phyloP scores from a whole-genome alignment of 805 yeast genomes.

The Pichia manshurica region DNA sequence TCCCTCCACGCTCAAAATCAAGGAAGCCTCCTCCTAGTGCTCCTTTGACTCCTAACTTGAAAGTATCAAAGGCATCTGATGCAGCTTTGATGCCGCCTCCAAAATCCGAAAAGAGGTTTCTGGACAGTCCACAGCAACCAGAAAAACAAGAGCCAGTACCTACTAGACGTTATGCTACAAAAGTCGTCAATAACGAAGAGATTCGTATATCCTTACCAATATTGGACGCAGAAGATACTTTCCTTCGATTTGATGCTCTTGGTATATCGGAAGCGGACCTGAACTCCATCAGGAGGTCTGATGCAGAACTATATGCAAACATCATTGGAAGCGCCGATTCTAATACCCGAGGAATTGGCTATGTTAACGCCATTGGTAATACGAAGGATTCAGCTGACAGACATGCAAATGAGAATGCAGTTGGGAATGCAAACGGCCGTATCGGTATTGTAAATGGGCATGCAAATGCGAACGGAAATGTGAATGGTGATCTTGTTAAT shows the following conservation, averaged over 20 bases:
- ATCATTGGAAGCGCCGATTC: too few species aligned
- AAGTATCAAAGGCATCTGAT: neutral
- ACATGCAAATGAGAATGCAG: too few species aligned
- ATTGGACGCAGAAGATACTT: constrained; percentile 4
- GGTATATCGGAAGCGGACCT: constrained; percentile 1
- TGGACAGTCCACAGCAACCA: neutral
- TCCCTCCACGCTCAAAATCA: constrained; percentile 7
- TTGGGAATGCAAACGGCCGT: too few species aligned
- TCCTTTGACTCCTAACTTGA: neutral
- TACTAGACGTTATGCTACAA: neutral
- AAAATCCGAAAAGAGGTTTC: constrained; percentile 3
- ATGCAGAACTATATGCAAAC: too few species aligned
- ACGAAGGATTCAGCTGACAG: too few species aligned
- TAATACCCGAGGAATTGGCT: too few species aligned
- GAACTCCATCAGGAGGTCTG: neutral
- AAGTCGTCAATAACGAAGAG: neutral
- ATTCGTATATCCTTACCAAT: constrained; percentile 10
- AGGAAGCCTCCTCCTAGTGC: constrained; percentile 11
- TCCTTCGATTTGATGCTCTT: constrained; percentile 5
- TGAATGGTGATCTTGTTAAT: too few species aligned
- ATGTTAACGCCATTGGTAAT: too few species aligned
- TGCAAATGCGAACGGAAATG: too few species aligned
- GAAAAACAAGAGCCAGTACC: neutral
- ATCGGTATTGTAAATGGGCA: too few species aligned
- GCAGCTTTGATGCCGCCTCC: neutral